A percentile compares a stretch with the other conserved stretches of the same genome.
Evolutionary conservation across 1,284 basidiomycete genomes (phyloP).

Genomic region (Athelia sp.): DNA sequence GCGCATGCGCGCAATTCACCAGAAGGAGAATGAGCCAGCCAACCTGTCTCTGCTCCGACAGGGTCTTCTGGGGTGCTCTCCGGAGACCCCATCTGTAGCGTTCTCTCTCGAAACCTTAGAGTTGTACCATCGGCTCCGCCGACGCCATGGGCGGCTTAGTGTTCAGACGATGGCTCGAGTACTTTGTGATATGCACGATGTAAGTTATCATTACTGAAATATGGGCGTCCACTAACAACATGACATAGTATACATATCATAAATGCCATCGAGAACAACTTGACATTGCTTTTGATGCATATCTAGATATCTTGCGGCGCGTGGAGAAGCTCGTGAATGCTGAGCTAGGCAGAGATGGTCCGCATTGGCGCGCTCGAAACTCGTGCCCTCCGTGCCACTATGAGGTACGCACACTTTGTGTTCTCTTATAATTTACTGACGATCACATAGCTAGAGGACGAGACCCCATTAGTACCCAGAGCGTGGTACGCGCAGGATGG

Average conservation of each 20-base stretch:
- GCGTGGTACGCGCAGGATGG: slow-evolving; percentile 12
- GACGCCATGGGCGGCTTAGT: slow-evolving; percentile 3
- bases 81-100: background rate
- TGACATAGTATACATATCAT: background rate
- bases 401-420: slow-evolving; percentile 1
- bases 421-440: background rate
- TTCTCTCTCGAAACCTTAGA: background rate
- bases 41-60: background rate
- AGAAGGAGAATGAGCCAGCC: background rate
- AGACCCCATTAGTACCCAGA: slow-evolving; percentile 1
- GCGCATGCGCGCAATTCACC: too few species aligned
- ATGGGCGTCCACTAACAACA: background rate
- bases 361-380: slow-evolving; percentile 8
- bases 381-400: slow-evolving; percentile 12
- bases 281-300: slow-evolving; percentile 11
- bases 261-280: slow-evolving; percentile 5
- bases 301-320: slow-evolving; percentile 7
- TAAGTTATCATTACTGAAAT: background rate
- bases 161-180: slow-evolving; percentile 6
- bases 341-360: background rate
- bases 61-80: slow-evolving; percentile 1
- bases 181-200: slow-evolving; percentile 5
- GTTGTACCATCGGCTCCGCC: slow-evolving; percentile 3
- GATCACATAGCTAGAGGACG: background rate
- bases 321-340: slow-evolving; percentile 4